These are phyloP conservation scores for Tilletiopsis washingtonensis DNA, from an alignment of 1,284 basidiomycete species.

Conservation along the genomic window DNA sequence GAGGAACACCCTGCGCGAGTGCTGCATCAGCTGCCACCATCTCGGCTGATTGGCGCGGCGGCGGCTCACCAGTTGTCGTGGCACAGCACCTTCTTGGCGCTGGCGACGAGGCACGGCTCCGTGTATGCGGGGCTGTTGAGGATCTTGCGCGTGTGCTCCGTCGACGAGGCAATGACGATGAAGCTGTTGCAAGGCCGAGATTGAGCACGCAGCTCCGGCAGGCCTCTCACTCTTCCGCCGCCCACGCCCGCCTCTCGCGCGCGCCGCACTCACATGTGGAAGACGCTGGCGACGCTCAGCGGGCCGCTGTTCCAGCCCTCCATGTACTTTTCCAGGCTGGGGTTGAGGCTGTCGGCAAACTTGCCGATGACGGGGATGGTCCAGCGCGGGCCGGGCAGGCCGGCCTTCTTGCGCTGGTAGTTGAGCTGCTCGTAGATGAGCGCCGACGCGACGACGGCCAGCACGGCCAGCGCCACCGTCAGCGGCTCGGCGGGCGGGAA, in stretches of 20 bases:
- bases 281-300: slow-evolving; percentile 45
- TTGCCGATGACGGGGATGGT: slow-evolving; percentile 47
- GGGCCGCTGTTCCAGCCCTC: slow-evolving; percentile 46
- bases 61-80: slow-evolving; percentile 74
- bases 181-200: slow-evolving; percentile 19
- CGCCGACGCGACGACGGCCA: slow-evolving; percentile 25
- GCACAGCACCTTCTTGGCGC: slow-evolving; percentile 78
- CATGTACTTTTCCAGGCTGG: slow-evolving; percentile 44
- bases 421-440: slow-evolving; percentile 35
- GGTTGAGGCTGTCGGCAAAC: slow-evolving; percentile 44
- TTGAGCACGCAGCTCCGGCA: slow-evolving; percentile 4
- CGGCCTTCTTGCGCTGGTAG: slow-evolving; percentile 37
- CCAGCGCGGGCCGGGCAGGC: slow-evolving; percentile 42
- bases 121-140: slow-evolving; percentile 44
- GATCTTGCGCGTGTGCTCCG: slow-evolving; percentile 44
- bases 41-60: no score
- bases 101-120: slow-evolving; percentile 78
- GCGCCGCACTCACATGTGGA: slow-evolving; percentile 41
- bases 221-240: no score
- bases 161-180: slow-evolving; percentile 46
- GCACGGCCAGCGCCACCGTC: slow-evolving; percentile 9
- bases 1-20: slow-evolving; percentile 72
- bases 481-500: neutral
- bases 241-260: no score
- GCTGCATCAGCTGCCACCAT: neutral